phyloP scores from a whole-genome alignment of 495 filamentous ascomycete genomes.

The Penicillium antarcticum region DNA sequence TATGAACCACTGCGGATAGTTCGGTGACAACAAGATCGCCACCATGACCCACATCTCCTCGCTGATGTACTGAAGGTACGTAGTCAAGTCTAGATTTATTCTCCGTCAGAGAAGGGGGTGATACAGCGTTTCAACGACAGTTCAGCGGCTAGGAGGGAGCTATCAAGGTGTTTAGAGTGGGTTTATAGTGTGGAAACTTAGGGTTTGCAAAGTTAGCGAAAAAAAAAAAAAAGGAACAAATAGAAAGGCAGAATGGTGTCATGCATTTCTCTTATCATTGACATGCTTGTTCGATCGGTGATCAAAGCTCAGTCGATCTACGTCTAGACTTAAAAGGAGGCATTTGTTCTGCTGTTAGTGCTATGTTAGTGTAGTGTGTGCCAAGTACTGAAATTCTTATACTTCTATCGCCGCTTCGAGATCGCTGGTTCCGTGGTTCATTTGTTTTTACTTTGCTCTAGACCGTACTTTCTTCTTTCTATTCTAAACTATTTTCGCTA shows the following conservation, averaged over 20 bases:
- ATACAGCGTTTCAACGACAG: not conserved
- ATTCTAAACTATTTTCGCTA: not conserved
- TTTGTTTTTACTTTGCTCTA: not conserved
- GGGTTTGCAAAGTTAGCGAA: not conserved
- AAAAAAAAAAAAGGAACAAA: not conserved
- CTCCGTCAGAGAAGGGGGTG: not conserved
- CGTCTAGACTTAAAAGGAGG: not conserved
- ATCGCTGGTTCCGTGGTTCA: not conserved
- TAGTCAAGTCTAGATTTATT: not conserved
- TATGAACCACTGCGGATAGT: not conserved
- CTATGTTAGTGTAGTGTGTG: too few relatives aligned
- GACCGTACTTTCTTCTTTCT: not conserved
- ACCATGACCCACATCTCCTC: constrained; percentile 1
- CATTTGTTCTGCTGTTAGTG: too few relatives aligned
- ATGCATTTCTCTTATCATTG: not conserved
- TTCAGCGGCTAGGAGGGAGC: too few relatives aligned
- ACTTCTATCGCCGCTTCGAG: not conserved
- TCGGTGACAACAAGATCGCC: constrained; percentile 2
- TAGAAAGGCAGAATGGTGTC: not conserved
- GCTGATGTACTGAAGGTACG: not conserved
- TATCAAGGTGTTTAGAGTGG: not conserved
- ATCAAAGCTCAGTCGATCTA: too few relatives aligned
- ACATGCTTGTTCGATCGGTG: too few relatives aligned
- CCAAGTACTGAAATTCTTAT: not conserved
- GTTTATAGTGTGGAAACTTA: not conserved